Base-by-base conservation (phyloP, 495 filamentous ascomycete species). In the Talaromyces wortmannii region DNA sequence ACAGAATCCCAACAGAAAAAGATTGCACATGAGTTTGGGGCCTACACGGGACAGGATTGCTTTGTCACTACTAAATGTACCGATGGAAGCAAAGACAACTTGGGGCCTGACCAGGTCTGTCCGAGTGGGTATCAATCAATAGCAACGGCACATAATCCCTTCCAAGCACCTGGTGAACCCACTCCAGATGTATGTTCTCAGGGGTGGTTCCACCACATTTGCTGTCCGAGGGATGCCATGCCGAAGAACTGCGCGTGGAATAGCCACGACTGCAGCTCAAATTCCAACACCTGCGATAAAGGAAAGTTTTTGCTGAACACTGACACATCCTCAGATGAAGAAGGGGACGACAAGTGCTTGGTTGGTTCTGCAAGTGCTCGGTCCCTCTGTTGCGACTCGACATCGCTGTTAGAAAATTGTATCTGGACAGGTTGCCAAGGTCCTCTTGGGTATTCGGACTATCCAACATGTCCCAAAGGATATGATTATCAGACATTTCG, bases 221-320 rank as follows among this genome's bases (percentile, higher is more conserved):
- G 67, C 57, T 71, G 68, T 58, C 67, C 67, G 1, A 65, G 31
- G 13, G 47, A 61, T 10, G 49, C 61, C 7, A 61, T 68, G 63
- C 68, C 68, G 1, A 55, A 64, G 52, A 65, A 66, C 57, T 71
- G 67, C 57, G 45, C 60, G 31, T 67, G 68, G 65, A 63, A 57
- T 29, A 64, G 62, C 12, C 62, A 57, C 45, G 59, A 43, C 12
- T 62, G 64, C 36, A 63, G 65, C 8, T 13, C 36, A 40, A 40
- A 40, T 40, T 8, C 36, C 36, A 40, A 40, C 13, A 40, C 36
- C 33, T 68, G 65, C 48, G 53, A 47, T 36, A 57, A 61, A 3
- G 13, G 44, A 12, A 57, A 66, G 43, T 70, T 70, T 48, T 44
- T 58, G 47, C 60, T 70, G 8, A 66, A 64, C 51, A 51, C 48